These are phyloP conservation scores for barley (Hordeum vulgare) DNA, from an alignment of 176 grass and related monocot genomes.

Conservation along the genomic window MorexV3_pseudomolecules_assembly NC_058519.1:601547301-601547800, in stretches of 20 bases:
- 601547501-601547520: neutral
- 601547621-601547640: too few relatives aligned
- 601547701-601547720: neutral
- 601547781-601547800: neutral
- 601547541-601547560: neutral
- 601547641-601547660: too few relatives aligned
- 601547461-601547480: neutral
- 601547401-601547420: neutral
- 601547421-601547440: too few relatives aligned
- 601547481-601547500: neutral
- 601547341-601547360: neutral
- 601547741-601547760: neutral
- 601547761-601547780: neutral
- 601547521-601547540: neutral
- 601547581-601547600: too few relatives aligned
- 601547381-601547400: neutral
- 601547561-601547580: neutral
- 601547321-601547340: neutral
- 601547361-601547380: neutral
- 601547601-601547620: too few relatives aligned
- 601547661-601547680: too few relatives aligned
- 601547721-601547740: neutral
- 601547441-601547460: neutral
- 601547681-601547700: too few relatives aligned
- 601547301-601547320: slow-evolving; percentile 10